Conservation (phyloP, 345 rosid genomes). For the Ceriops tagal region DNA sequence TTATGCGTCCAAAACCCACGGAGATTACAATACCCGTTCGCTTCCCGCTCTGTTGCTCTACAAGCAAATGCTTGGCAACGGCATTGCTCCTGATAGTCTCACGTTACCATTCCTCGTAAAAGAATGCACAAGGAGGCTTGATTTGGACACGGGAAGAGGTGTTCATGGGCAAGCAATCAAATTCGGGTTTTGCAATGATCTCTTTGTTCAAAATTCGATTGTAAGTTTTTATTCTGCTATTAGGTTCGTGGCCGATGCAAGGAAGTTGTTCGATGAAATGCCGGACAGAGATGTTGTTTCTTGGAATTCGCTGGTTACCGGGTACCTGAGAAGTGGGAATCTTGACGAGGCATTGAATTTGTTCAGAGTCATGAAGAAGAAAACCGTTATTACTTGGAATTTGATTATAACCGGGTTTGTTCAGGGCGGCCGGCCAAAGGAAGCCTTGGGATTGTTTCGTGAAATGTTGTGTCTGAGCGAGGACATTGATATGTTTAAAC, state of each 20-base stretch:
- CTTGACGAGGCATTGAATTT: constrained; percentile 35
- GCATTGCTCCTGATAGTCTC: constrained; percentile 45
- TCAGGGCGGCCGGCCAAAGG: constrained; percentile 49
- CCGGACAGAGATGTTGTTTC: constrained; percentile 2
- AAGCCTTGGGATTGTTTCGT: constrained; percentile 47
- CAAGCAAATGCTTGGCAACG: constrained; percentile 40
- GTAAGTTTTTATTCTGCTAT: constrained; percentile 31
- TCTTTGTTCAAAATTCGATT: constrained; percentile 48
- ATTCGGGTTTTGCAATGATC: constrained; percentile 34
- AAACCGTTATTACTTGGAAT: constrained; percentile 43
- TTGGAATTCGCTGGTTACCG: too few species aligned
- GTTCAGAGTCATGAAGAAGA: constrained; percentile 19
- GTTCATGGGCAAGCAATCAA: constrained; percentile 46
- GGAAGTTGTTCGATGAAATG: constrained; percentile 61
- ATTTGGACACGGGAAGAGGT: constrained; percentile 27
- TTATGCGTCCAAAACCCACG: constrained; percentile 25
- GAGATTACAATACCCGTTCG: neutral
- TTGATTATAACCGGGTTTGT: constrained; percentile 56
- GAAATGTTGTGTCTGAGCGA: constrained; percentile 15
- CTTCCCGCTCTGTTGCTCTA: constrained; percentile 29
- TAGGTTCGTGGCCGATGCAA: constrained; percentile 27
- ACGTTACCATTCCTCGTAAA: constrained; percentile 61
- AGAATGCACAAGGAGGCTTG: constrained; percentile 38
- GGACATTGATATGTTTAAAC: constrained; percentile 24
- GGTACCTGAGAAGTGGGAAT: constrained; percentile 35